Conservation (phyloP, 257 asterid species). For the Mentha longifolia region DNA sequence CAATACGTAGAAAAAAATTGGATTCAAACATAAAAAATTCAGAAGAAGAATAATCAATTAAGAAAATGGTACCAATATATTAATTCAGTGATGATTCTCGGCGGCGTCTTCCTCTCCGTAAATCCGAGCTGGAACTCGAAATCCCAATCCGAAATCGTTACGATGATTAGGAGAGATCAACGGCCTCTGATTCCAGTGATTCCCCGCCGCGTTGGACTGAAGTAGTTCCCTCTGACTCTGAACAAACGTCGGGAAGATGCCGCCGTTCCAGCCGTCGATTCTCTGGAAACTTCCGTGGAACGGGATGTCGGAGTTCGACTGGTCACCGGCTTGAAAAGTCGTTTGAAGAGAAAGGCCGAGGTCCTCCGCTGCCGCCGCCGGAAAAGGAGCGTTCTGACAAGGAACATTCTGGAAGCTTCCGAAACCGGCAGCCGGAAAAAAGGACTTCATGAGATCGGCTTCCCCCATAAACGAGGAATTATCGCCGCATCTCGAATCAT, state of each 20-base stretch:
- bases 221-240: constrained; percentile 50
- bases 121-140: constrained; percentile 51
- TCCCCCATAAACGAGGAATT: constrained; percentile 29
- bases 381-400: constrained; percentile 34
- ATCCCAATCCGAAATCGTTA: constrained; percentile 40
- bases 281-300: constrained; percentile 40
- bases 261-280: constrained; percentile 38
- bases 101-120: constrained; percentile 48
- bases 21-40: not conserved
- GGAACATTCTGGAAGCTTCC: constrained; percentile 30
- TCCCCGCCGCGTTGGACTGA: constrained; percentile 47
- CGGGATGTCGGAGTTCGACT: constrained; percentile 17
- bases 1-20: not conserved
- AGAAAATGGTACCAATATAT: constrained; percentile 27
- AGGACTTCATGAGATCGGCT: constrained; percentile 39
- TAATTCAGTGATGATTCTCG: constrained; percentile 20
- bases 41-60: not conserved
- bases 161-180: constrained; percentile 19
- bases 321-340: constrained; percentile 30
- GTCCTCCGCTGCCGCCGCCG: constrained; percentile 33
- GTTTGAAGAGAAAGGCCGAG: constrained; percentile 65
- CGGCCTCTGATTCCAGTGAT: constrained; percentile 46
- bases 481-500: not conserved
- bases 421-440: constrained; percentile 40
- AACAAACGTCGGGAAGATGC: constrained; percentile 16